Evolutionary conservation across 257 asterid species (phyloP), one percentile per base, ranked within the genome.

Genomic region (Plectranthus barbatus): DNA sequence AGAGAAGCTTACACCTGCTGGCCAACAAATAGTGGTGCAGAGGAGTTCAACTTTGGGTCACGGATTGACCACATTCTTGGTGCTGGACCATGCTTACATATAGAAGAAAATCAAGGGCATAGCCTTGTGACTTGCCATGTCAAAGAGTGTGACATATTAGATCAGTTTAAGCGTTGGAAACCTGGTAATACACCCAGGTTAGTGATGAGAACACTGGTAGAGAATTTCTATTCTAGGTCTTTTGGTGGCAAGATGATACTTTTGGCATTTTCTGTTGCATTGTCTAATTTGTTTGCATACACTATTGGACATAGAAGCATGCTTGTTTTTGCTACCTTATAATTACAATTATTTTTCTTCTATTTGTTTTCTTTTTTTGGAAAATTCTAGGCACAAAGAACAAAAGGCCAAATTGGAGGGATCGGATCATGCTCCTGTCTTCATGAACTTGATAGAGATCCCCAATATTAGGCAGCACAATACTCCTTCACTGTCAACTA

Each of bases 391-490:
- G 67, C 74, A 71, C 67, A 74, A 74, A 60, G 79, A 64, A 13
- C 64, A 53, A 52, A 68, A 68, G 45, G 84, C 83, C 13, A 89
- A 92, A 82, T 51, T 84, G 84, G 96, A 89, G 80, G 99, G 99
- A 41, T 92, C 97, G 0, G 99, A 92, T 79, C 99, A 92, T 67
- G 96, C 72, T 81, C 99, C 99, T 50, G 97, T 92, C 42, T 87
- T 74, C 65, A 14, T 70, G 75, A 75, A 72, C 73, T 81, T 92
- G 76, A 70, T 55, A 21, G 93, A 72, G 62, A 78, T 92, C 56
- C 94, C 96, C 56, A 67, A 69, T 67, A 62, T 82, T 63, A 64
- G 68, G 44, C 69, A 68, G 70, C 97, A 92, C 72, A 80, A 80
- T 79, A 86, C 96, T 59, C 99, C 99, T 15, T 61, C 90, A 20